These are phyloP conservation scores for Pythium phragmiticola DNA, from an alignment of 352 stramenopile genomes.

Conservation along the genomic window DNA sequence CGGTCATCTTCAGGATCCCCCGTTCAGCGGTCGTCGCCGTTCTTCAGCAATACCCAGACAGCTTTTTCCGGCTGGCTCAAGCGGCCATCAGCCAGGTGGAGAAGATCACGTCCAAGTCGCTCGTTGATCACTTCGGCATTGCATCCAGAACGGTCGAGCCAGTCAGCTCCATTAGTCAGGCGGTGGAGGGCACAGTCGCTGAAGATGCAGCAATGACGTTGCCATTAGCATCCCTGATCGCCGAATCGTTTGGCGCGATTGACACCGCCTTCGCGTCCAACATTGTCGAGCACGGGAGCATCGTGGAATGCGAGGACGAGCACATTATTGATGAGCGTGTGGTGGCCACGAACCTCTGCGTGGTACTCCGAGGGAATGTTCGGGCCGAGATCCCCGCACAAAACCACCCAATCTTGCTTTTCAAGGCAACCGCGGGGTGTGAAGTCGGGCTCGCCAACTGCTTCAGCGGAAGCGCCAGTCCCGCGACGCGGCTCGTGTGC, in stretches of 20 bases:
- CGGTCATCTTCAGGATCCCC: constrained; percentile 68
- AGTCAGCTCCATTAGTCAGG: constrained; percentile 27
- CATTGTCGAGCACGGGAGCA: constrained; percentile 8
- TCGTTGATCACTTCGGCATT: constrained; percentile 84
- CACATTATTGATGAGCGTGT: constrained; percentile 14
- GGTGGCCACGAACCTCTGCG: constrained; percentile 33
- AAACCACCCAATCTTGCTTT: constrained; percentile 49
- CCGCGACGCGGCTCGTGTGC: constrained; percentile 46
- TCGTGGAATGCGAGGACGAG: constrained; percentile 19
- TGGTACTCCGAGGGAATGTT: constrained; percentile 59
- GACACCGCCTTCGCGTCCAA: constrained; percentile 10
- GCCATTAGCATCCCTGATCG: constrained; percentile 1
- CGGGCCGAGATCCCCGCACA: constrained; percentile 47
- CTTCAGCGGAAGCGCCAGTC: constrained; percentile 52
- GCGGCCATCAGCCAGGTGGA: constrained; percentile 77
- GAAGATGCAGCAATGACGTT: not conserved
- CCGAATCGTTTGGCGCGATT: constrained; percentile 9
- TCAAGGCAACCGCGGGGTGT: constrained; percentile 53
- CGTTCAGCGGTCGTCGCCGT: constrained; percentile 44
- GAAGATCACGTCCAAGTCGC: constrained; percentile 74
- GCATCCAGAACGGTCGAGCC: constrained; percentile 40
- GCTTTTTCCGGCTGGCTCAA: constrained; percentile 73
- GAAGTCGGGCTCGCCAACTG: constrained; percentile 67
- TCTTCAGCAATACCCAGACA: constrained; percentile 59
- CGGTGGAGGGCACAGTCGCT: not conserved